These are phyloP conservation scores for Starmerella vitae DNA, from an alignment of 805 yeast species.

Conservation along the genomic window DNA sequence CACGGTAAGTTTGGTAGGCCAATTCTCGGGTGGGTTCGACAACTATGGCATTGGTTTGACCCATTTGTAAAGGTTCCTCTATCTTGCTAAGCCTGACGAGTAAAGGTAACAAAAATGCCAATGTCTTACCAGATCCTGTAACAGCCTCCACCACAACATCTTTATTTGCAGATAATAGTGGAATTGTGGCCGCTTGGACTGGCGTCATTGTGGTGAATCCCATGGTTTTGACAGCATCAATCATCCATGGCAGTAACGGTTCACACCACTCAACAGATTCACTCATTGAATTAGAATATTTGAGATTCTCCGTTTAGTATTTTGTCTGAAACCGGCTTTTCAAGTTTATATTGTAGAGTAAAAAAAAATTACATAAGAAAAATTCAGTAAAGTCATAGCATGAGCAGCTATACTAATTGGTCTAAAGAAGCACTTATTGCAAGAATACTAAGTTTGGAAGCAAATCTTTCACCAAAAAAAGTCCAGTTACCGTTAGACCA, in stretches of 20 bases:
- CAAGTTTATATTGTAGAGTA: too few relatives aligned
- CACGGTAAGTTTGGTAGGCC: constrained; percentile 44
- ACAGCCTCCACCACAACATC: constrained; percentile 96
- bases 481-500: background rate
- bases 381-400: constrained; percentile 3
- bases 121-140: constrained; percentile 95
- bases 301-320: too few relatives aligned
- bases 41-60: constrained; percentile 58
- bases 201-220: constrained; percentile 86
- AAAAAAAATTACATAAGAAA: constrained; percentile 9
- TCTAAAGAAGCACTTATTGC: constrained; percentile 48
- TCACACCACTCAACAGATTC: constrained; percentile 19
- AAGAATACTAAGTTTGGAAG: constrained; percentile 45
- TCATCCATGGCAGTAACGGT: constrained; percentile 23
- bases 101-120: constrained; percentile 77
- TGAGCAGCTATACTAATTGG: constrained; percentile 33
- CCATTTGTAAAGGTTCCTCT: constrained; percentile 30
- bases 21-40: constrained; percentile 57
- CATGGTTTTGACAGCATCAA: constrained; percentile 53
- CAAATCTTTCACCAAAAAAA: background rate
- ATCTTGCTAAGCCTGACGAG: constrained; percentile 24
- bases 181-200: constrained; percentile 90
- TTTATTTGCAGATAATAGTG: constrained; percentile 66
- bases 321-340: too few relatives aligned
- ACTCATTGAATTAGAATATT: too few relatives aligned